Base-by-base conservation (phyloP, 1,139 yeast genomes). In the Kodamaea sp. region DNA sequence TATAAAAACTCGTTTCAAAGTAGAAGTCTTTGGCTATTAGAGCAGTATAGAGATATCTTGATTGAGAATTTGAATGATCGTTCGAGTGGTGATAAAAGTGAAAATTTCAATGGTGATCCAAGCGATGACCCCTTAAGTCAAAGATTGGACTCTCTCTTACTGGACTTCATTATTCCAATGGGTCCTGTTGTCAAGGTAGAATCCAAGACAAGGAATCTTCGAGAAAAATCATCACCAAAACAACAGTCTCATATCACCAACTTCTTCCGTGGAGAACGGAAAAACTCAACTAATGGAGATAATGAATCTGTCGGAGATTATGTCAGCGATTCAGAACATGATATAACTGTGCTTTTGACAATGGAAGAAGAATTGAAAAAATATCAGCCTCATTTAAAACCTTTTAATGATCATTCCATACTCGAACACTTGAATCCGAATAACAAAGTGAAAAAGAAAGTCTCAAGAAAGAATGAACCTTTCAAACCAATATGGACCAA, bases 251-350 rank as follows among this genome's bases (percentile, higher is more conserved):
- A 32, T 8, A 45, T 49, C 15, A 44, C 44, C n/a, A 40, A 40
- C 20, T 50, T 48, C 40, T 50, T 49, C 31, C 39, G 37, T 20
- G 36, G 29, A 24, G 42, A 42, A 1, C 37, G 46, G 7, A 27
- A 27, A n/a, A 34, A 33, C 28, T 23, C 33, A 25, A 15, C 39
- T 6, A 10, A 7, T 7, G 33, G 12, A 8, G 26, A 34, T 8
- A 40, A 36, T 8, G 25, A 30, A n/a, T 32, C 27, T 7, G 42
- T 24, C 7, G 29, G 24, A n/a, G 58, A 53, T 3, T 43, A 49
- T 1, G 48, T 62, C 8, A 58, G 64, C 29, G 66, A 63, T 37
- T 63, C 68, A 1, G 67, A 63, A 31, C 56, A 47, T 27, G 63
- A 51, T 12, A 34, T 35, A 4, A 38, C 43, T 12, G 28, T 44